Evolutionary conservation across 495 filamentous ascomycete genomes (phyloP), one percentile per base, ranked within the genome.

Genomic region (Tuber brumale): DNA sequence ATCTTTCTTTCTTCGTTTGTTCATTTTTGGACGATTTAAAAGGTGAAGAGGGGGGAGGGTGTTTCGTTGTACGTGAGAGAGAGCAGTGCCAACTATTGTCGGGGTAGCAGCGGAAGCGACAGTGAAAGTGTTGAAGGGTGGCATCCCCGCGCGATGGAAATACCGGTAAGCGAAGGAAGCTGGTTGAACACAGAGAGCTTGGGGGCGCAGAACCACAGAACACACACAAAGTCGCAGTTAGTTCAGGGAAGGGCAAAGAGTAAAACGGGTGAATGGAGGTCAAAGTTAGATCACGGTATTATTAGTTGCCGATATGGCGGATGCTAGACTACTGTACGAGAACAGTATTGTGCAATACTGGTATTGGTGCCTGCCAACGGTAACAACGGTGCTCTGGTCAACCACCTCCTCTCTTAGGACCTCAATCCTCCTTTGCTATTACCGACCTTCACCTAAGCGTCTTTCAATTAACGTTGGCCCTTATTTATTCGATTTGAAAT

Each of bases 21-120:
- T 42, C 8, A 6, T 42, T 42, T 42, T 42, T 70, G 45, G 35
- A 46, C 61, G 9, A 3, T 27, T 44, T 72, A 66, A 19, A 43
- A 2, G 51, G 27, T 39, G 37, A 31, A 39, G 44, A 35, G 70
- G 19, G 37, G 69, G 16, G 44, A 16, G 44, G 44, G 16, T 19
- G 18, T 43, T 37, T 4, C 61, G 71, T 83, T 85, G 70, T 81
- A 90, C 89, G 84, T 93, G 91, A 74, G 87, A 87, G 81, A 92
- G 85, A 71, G 88, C 88, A 39, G 91, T 92, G 48, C 88, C 86
- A 72, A 92, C 85, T 42, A 92, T 88, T 0, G 89, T 89, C 9
- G 91, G 91, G 18, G 89, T 88, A 35, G 92, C 86, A 42, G 89
- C 90, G 12, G 88, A 85, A 39, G 86, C 87, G 51, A 92, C 85